Evolutionary conservation across 208 protist genomes (phyloP), one percentile per base, ranked within the genome.

Genomic region (Trypanosoma avium): DNA sequence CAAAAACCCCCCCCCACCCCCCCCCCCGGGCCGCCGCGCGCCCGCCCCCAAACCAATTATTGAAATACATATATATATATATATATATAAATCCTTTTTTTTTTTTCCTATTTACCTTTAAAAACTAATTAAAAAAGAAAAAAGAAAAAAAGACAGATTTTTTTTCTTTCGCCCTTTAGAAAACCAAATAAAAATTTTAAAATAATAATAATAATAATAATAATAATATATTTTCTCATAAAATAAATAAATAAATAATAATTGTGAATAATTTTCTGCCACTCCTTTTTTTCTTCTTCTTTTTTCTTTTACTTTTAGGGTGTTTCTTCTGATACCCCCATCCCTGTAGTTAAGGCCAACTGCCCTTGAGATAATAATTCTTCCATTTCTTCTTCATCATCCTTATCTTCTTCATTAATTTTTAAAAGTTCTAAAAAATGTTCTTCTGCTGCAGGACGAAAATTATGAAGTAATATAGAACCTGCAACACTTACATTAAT

Each of bases 401-500:
- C 22, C 22, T 29, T 15, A 52, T 0, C 7, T 0, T 19, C 2
- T 15, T 24, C 5, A 2, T 24, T 24, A n/a, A 32, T 30, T 30
- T 8, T n/a, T 4, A 24, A 12, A 7, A 84, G 55, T 33, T 71
- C 45, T 1, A 38, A 49, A 54, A 91, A 89, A 49, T 90, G 74
- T 30, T 60, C 40, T 42, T 58, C 70, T 7, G 81, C 88, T 9
- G 57, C 56, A 1, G 82, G 81, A 8, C 85, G 78, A 42, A 95
- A 91, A 15, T 81, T 57, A 40, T 92, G 73, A 35, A 92, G 62
- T 60, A 95, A 70, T 10, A 92, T 75, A 5, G 85, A 86, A 2
- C 88, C 88, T 0, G 88, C 85, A 4, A 91, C 88, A 36, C 68
- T 61, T n/a, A 95, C 88, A 72, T 95, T 95, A 61, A 81, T 74